Base-by-base conservation (phyloP, 2,329 filamentous ascomycete genomes). In the Apiospora pterosperma region DNA sequence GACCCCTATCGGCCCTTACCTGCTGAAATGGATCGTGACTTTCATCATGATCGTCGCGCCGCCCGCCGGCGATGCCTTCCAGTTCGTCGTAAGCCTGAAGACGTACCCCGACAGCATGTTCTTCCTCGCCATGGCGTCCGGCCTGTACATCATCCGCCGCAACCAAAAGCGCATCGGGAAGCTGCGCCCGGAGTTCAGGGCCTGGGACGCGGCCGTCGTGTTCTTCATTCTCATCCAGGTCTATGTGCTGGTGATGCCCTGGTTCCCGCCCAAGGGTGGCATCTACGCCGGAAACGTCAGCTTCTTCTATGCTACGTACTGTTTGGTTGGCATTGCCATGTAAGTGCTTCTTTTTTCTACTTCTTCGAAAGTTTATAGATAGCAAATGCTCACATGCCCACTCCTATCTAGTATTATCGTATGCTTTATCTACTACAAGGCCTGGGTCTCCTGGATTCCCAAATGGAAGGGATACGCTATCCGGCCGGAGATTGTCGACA, bases 301-400 rank as follows among this genome's bases (percentile, higher is more conserved):
- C 62, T 92, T 93, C 75, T 92, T 87, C 86, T 93, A 92, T 68
- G 89, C 82, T 1, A 92, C 89, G 0, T 92, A 92, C 69, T 83
- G 85, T 23, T 84, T 88, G 0, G 84, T 87, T 0, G 89, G 90
- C 0, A 82, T 92, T 64, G 88, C 75, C 25, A 83, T 91, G 85
- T 88, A 78, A 80, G 85, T 84, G n/a, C 62, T n/a, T 58, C 34
- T 12, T 21, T n/a, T 7, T 11, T 10, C 34, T 23, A 12, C 34
- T 44, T 16, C 12, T n/a, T 19, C 39, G 16, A 14, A n/a, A 5
- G 16, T 19, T 11, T 8, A 21, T 31, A 12, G 23, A n/a, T n/a
- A n/a, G 6, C 44, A 21, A 14, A 12, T 5, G 14, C 60, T 41
- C 55, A 41, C 62, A 25, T n/a, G n/a, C 61, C 23, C 16, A 36